Evolutionary conservation across 768 basidiomycete genomes (phyloP), one percentile per base, ranked within the genome.

Genomic region (Cystoderma amianthinum): DNA sequence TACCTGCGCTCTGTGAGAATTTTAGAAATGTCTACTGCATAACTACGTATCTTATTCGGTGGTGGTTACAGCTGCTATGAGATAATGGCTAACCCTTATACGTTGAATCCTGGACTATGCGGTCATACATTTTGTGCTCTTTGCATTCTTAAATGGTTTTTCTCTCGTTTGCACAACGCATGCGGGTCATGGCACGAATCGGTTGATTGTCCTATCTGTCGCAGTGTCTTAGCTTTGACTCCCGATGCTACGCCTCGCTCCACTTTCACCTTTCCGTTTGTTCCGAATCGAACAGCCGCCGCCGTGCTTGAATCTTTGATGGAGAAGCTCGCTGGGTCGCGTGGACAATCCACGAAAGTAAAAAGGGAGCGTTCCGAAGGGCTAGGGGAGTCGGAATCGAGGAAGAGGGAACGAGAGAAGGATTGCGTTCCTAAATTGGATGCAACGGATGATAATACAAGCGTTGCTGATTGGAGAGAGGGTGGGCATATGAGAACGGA

Each of bases 121-220:
- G 82, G 83, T 7, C 83, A 85, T 51, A 73, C 80, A 3, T 85
- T 80, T 52, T 84, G 80, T 53, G 74, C 76, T 21, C 60, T 77
- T 36, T 83, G 80, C 58, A 78, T 81, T 45, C 57, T 84, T 21
- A 76, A 75, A 51, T 81, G 80, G 77, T 76, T 77, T 59, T 83
- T 82, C 63, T 78, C 80, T 50, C 74, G 75, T 36, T 59, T 83
- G 20, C 81, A 84, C 58, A 64, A 62, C 36, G 65, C 63, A 1
- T 84, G 83, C 52, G 80, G 80, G 20, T 63, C 64, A 22, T 85
- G 82, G 82, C 82, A 82, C 46, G 75, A 80, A 50, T 55, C 71
- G 10, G 77, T 83, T 32, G 75, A 79, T 48, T 84, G 80, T 56
- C 82, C 82, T 24, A 68, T 82, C 44, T 84, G 82, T 57, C 78